Conservation (phyloP, 495 filamentous ascomycete species). For the Aspergillus saccharolyticus region DNA sequence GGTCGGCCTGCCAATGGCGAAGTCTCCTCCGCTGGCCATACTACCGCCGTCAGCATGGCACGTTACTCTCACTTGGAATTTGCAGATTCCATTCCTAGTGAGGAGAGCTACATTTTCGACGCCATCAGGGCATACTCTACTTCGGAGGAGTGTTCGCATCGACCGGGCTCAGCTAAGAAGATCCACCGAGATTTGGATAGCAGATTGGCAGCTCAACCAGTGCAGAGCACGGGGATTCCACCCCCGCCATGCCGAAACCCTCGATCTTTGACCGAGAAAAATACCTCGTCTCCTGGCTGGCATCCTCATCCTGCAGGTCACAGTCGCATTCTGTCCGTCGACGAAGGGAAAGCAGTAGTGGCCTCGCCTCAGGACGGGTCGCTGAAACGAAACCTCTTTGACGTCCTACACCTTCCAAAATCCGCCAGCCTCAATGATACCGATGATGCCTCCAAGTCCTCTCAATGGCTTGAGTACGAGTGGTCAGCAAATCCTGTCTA, state of each 20-base stretch:
- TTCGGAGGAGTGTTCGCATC: constrained; percentile 13
- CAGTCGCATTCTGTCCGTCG: constrained; percentile 6
- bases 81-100: constrained; percentile 31
- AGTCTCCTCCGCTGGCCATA: constrained; percentile 12
- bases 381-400: constrained; percentile 13
- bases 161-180: constrained; percentile 1
- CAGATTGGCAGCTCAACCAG: constrained; percentile 30
- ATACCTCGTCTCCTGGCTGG: constrained; percentile 9
- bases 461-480: constrained; percentile 23
- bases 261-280: background rate
- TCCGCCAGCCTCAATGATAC: constrained; percentile 21
- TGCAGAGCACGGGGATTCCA: constrained; percentile 6
- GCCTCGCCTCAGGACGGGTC: constrained; percentile 9
- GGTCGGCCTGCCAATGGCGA: background rate
- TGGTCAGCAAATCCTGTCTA: constrained; percentile 27
- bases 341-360: constrained; percentile 7
- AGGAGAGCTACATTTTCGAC: constrained; percentile 41
- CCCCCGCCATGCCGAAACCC: constrained; percentile 7
- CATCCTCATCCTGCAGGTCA: constrained; percentile 19
- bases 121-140: constrained; percentile 28
- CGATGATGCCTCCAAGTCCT: constrained; percentile 7
- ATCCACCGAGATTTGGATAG: constrained; percentile 22
- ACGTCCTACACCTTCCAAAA: constrained; percentile 16
- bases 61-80: constrained; percentile 26
- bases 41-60: background rate